Evolutionary conservation across 2,329 filamentous ascomycete species (phyloP).

Genomic region (Stenocarpella maydis): DNA sequence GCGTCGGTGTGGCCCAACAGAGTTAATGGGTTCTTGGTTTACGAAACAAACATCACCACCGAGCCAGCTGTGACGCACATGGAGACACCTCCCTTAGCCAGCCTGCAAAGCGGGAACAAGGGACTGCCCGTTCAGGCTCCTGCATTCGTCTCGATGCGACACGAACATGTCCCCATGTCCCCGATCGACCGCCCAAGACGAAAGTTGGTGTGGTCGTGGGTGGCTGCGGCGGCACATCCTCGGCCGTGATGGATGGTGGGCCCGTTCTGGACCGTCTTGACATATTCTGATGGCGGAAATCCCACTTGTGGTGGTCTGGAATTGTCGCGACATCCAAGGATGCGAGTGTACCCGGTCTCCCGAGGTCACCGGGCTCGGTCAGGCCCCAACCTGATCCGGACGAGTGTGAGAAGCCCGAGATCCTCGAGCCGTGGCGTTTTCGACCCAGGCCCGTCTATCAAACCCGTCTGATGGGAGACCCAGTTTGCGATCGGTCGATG

Average conservation of each 20-base stretch:
- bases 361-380: conserved; percentile 12
- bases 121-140: conserved; percentile 33
- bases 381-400: conserved; percentile 16
- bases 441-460: conserved; percentile 27
- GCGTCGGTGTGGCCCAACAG: conserved; percentile 23
- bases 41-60: conserved; percentile 5
- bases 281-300: conserved; percentile 1
- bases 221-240: conserved; percentile 32
- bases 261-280: conserved; percentile 22
- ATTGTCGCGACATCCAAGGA: conserved; percentile 15
- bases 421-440: conserved; percentile 30
- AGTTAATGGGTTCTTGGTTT: conserved; percentile 23
- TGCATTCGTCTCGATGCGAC: conserved; percentile 29
- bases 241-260: conserved; percentile 22
- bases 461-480: conserved; percentile 24
- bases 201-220: conserved; percentile 34
- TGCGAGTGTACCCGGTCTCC: neutral
- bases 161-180: conserved; percentile 32
- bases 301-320: conserved; percentile 10
- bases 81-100: conserved; percentile 27
- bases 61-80: conserved; percentile 14
- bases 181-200: conserved; percentile 23
- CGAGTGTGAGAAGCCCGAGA: conserved; percentile 17
- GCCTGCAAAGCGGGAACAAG: conserved; percentile 34
- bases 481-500: conserved; percentile 27